These are phyloP conservation scores for Schwanniomyces pseudopolymorphus DNA, from an alignment of 805 yeast genomes.

Conservation along the genomic window DNA sequence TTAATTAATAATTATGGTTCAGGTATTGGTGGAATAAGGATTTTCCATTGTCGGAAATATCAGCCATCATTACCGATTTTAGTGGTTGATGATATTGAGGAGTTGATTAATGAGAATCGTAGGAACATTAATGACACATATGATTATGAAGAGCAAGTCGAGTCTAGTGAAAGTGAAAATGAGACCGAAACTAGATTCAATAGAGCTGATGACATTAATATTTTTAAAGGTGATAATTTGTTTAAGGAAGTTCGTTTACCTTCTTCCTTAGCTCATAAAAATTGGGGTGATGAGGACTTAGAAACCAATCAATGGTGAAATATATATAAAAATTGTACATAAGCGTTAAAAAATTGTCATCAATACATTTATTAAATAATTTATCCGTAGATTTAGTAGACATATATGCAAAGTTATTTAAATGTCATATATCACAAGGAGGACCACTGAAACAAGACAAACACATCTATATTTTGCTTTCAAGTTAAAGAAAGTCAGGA, in stretches of 20 bases:
- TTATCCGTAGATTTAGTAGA: background rate
- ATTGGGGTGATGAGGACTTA: constrained; percentile 46
- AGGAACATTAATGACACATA: constrained; percentile 31
- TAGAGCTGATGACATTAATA: background rate
- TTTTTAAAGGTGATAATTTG: constrained; percentile 46
- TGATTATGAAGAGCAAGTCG: constrained; percentile 22
- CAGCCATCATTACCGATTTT: constrained; percentile 75
- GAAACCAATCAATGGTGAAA: constrained; percentile 67
- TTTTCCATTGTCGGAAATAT: constrained; percentile 51
- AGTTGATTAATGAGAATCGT: constrained; percentile 39
- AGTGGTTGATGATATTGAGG: constrained; percentile 71
- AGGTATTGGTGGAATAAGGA: constrained; percentile 62
- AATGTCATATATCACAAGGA: background rate
- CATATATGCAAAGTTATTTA: background rate
- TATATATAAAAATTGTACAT: background rate
- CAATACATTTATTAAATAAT: background rate
- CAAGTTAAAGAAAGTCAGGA: background rate
- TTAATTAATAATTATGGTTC: constrained; percentile 75
- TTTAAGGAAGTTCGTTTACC: constrained; percentile 52
- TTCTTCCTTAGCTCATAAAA: constrained; percentile 48
- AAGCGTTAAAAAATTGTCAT: background rate
- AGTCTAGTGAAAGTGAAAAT: constrained; percentile 22
- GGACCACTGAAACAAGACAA: background rate
- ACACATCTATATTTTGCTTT: background rate
- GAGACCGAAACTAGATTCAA: background rate